Evolutionary conservation across 2,329 filamentous ascomycete genomes (phyloP).

Genomic region (Septoria linicola): DNA sequence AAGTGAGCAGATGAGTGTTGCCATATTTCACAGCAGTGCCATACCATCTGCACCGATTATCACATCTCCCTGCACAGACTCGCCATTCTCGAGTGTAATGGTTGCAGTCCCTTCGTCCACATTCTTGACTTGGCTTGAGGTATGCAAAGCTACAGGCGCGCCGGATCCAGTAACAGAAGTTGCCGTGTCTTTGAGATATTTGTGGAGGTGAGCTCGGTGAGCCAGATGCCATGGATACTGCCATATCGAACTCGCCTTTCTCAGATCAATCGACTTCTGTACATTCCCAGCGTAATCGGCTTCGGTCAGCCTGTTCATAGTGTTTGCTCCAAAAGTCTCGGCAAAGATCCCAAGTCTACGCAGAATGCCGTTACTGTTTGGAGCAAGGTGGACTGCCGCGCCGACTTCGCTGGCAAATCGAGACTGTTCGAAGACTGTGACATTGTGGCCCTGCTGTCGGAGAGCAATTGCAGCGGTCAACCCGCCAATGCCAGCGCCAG

Average conservation of each 20-base stretch:
- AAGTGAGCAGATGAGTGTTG: too few relatives aligned
- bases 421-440: conserved; percentile 57
- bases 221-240: conserved; percentile 40
- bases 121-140: conserved; percentile 26
- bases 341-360: conserved; percentile 36
- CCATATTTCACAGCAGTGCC: too few relatives aligned
- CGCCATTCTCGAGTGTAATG: conserved; percentile 32
- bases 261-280: conserved; percentile 41
- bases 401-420: conserved; percentile 54
- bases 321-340: conserved; percentile 20
- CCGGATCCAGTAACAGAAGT: conserved; percentile 27
- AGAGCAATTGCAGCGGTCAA: conserved; percentile 55
- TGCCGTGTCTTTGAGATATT: conserved; percentile 31
- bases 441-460: conserved; percentile 53
- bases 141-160: conserved; percentile 28
- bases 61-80: conserved; percentile 31
- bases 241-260: conserved; percentile 46
- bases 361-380: conserved; percentile 61
- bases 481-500: conserved; percentile 54
- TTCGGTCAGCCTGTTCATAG: conserved; percentile 14
- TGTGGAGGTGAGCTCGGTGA: conserved; percentile 36
- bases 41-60: conserved; percentile 39
- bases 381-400: conserved; percentile 62
- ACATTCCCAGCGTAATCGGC: conserved; percentile 4
- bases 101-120: conserved; percentile 29